Percentiles rank a stretch among this genome's conserved stretches.
These are phyloP conservation scores for Pyricularia grisea DNA, from an alignment of 2,329 filamentous ascomycete species.

Conservation along the genomic window DNA sequence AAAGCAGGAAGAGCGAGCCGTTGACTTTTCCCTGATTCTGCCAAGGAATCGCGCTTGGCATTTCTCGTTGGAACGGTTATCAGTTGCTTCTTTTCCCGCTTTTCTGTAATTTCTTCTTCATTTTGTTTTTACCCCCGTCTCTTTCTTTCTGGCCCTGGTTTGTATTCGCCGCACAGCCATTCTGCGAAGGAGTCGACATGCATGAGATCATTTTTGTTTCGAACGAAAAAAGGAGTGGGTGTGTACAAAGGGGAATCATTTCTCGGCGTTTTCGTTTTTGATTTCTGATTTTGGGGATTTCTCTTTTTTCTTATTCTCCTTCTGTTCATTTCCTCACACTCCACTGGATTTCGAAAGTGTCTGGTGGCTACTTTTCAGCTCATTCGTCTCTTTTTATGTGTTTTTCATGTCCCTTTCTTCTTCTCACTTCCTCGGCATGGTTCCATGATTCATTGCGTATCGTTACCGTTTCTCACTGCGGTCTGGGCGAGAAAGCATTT, in stretches of 20 bases:
- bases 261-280: background rate
- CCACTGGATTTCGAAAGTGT: background rate
- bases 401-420: conserved; percentile 3
- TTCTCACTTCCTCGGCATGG: background rate
- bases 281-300: background rate
- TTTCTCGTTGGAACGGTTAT: background rate
- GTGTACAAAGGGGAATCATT: background rate
- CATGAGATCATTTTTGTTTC: background rate
- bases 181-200: background rate
- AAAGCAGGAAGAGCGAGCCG: background rate
- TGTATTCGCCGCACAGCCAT: background rate
- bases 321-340: background rate
- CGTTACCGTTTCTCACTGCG: background rate
- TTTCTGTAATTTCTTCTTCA: background rate
- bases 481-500: background rate
- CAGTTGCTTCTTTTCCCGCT: background rate
- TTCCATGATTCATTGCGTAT: background rate
- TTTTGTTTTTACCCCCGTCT: background rate
- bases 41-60: background rate
- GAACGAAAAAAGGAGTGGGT: background rate
- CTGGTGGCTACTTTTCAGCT: background rate
- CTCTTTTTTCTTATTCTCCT: background rate
- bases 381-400: background rate
- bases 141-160: background rate
- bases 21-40: background rate